Base-by-base conservation (phyloP, 108 stramenopile species). In the Skeletonema potamos region DNA sequence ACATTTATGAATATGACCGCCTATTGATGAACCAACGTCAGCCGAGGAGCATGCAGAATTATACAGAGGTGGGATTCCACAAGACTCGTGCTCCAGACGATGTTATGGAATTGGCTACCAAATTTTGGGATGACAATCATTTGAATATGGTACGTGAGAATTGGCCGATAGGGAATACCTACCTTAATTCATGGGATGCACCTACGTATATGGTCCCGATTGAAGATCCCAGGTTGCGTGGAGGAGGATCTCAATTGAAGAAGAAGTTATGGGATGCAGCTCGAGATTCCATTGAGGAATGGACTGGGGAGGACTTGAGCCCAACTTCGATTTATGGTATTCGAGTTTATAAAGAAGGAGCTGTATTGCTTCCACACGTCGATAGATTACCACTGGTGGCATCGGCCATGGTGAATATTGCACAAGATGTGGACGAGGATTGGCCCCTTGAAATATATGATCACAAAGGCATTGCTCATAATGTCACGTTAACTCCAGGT, bases 401-500 rank as follows among this genome's bases (percentile, higher is more conserved):
- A 20, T 88, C 87, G 1, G 95, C 92, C 3, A 96, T 97, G 37
- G 89, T 97, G 66, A 97, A 95, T 78, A 91, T 96, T 22, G 93
- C 79, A 66, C 95, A 97, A 82, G 96, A 96, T 76, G 91, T 90
- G 26, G 92, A 95, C 67, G 94, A 98, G 80, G 85, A 87, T 11
- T 92, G 97, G 95, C 68, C 68, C 3, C 33, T 97, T 73, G 94
- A 95, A 81, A 87, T 97, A 36, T 92, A 86, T 70, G 93, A 86
- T 27, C 97, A 97, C 78, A 89, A 93, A 73, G 97, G 96, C 18
- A 82, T 75, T 57, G 94, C 93, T 2, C 62, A 83, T 69, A 96
- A 96, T 64, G 64, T 89, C 37, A 89, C 87, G 20, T 83, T 89
- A 82, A 74, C 83, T 70, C 91, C 91, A 26, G 93, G 97, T 17